Base-by-base conservation (phyloP, 2,329 filamentous ascomycete species). In the Xylaria sp. region DNA sequence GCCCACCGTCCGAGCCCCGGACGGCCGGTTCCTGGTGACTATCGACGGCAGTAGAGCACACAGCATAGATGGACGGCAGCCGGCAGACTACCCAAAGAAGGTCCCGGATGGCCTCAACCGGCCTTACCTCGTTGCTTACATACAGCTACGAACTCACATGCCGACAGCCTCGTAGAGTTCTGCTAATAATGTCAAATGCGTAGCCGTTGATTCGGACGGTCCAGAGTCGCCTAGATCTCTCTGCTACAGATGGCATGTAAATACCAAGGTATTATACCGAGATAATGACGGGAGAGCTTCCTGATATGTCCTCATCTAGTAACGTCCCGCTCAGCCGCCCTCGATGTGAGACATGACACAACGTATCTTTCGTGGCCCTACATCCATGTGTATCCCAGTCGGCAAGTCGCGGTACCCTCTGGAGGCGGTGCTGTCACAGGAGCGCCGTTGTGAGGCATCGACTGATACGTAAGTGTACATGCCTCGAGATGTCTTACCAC, bases 231-330 rank as follows among this genome's bases (percentile, higher is more conserved):
- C 29, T 34, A 34, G 29, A 34, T 13, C 9, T 34, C 16, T 34
- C 29, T 34, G 3, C 9, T 34, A 13, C 16, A 6, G 29, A 34
- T 34, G 29, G 16, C 29, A 34, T 34, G 29, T 34, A 34, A 34
- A 13, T 13, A 34, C 4, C 4, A 34, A n/a, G 9, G 29, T 34
- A 34, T 34, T 34, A 34, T 34, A 34, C 29, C 29, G 29, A 34
- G 29, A 34, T 34, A 13, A 48, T 44, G 50, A 24, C 40, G 40
- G 40, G 40, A 37, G 21, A n/a, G 2, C 16, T 44, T 38, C 45
- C 41, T 18, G 44, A 45, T 45, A 53, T 41, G 44, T 41, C 44
- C 47, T 39, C 50, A 52, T 52, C 43, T 38, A 39, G n/a, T 16
- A 18, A 13, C 39, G 22, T 19, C 20, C 20, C 18, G 21, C 44